These are phyloP conservation scores for Alternaria consortialis DNA, from an alignment of 2,329 filamentous ascomycete species.

Conservation along the genomic window DNA sequence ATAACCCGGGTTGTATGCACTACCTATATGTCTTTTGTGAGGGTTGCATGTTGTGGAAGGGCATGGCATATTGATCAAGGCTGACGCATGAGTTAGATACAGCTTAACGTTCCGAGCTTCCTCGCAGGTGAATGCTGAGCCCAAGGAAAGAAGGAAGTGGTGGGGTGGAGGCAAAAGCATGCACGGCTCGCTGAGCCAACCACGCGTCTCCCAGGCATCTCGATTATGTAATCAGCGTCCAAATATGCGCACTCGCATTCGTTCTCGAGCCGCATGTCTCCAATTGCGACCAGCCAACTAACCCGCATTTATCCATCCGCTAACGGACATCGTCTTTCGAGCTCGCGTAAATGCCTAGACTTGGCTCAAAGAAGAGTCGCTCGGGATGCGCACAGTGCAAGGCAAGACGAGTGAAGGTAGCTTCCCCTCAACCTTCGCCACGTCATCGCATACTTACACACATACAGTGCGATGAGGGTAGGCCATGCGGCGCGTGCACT, in stretches of 20 bases:
- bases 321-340: not conserved
- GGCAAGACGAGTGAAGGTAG: constrained; percentile 39
- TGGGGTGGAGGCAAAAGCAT: not conserved
- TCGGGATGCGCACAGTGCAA: constrained; percentile 41
- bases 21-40: not conserved
- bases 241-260: constrained; percentile 6
- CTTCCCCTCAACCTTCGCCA: not conserved
- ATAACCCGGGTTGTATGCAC: no score
- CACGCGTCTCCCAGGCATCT: not conserved
- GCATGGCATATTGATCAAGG: not conserved
- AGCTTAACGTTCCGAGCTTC: not conserved
- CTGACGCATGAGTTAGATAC: no score
- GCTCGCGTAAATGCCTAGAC: constrained; percentile 10
- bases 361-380: constrained; percentile 21
- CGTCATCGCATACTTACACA: constrained; percentile 9
- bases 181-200: not conserved
- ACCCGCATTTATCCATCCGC: not conserved
- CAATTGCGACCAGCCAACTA: not conserved
- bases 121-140: not conserved
- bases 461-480: constrained; percentile 41
- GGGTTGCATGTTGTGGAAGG: not conserved
- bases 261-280: not conserved
- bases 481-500: constrained; percentile 39
- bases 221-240: not conserved
- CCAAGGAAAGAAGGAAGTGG: not conserved